Base-by-base conservation (phyloP, 2,329 filamentous ascomycete genomes). In the Stagonosporopsis chrysanthemi region DNA sequence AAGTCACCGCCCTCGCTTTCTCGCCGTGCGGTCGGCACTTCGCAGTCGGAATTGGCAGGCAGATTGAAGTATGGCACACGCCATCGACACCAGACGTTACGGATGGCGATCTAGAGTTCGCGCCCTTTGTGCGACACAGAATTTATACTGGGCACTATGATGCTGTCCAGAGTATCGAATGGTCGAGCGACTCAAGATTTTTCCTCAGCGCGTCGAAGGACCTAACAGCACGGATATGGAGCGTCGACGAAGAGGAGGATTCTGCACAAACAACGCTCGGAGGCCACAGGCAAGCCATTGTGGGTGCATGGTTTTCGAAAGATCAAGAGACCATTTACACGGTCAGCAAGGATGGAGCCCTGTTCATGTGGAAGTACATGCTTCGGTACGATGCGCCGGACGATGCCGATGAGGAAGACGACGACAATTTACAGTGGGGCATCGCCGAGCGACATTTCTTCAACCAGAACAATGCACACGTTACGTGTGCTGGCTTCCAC, bases 281-380 rank as follows among this genome's bases (percentile, higher is more conserved):
- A 3, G 95, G 95, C 1, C 96, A 99, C 78, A 88, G 92, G 74
- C 92, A 97, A 76, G 89, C 86, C 15, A 90, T 99, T 3, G 84
- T 96, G 52, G 91, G 90, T n/a, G 93, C 93, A n/a, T 99, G 92
- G 88, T 99, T 99, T 74, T 96, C 93, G 0, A 88, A 90, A 60
- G 88, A 96, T 67, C 95, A 99, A 74, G 96, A 99, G 78, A 91
- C 87, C 45, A 96, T 99, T 51, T 99, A 95, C 75, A 98, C 95
- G 0, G 87, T 97, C 63, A 97, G 94, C 78, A 96, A 96, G 75
- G 96, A 99, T 75, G 96, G 95, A n/a, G 93, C 95, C 2, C 84
- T 98, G 0, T 98, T 98, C 70, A 86, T 90, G 63, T 99, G 95
- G 95, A 88, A 91, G 72, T 99, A 95, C 76, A 84, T 87, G 53